These are phyloP conservation scores for Platanus orientalis DNA, from an alignment of 164 flowering plant genomes.

Conservation along the genomic window DNA sequence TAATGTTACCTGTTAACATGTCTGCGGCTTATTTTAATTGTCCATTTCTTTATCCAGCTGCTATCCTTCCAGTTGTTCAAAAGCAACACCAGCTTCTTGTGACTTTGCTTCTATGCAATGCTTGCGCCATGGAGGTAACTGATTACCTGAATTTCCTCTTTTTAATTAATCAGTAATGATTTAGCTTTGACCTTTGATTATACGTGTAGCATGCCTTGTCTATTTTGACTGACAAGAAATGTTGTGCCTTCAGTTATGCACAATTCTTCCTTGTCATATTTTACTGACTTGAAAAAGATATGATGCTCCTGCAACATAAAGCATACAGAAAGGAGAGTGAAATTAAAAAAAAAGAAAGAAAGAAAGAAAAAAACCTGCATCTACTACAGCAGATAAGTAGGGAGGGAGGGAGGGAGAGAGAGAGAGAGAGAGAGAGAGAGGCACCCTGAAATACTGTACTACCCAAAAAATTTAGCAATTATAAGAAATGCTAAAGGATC, in stretches of 20 bases:
- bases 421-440: too few relatives aligned
- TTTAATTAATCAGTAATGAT: too few relatives aligned
- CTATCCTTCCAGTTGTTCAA: slow-evolving; percentile 86
- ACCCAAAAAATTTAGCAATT: too few relatives aligned
- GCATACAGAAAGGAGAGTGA: too few relatives aligned
- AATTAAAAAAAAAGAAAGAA: too few relatives aligned
- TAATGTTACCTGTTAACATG: too few relatives aligned
- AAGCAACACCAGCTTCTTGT: slow-evolving; percentile 98
- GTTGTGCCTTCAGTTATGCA: not conserved
- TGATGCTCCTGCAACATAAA: too few relatives aligned
- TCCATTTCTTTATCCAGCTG: slow-evolving; percentile 44
- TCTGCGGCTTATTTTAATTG: not conserved
- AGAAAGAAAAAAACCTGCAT: too few relatives aligned
- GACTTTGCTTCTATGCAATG: slow-evolving; percentile 91
- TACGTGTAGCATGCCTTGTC: not conserved
- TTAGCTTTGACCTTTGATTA: not conserved
- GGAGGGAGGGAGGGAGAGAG: too few relatives aligned
- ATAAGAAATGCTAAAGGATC: too few relatives aligned
- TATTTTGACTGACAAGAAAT: not conserved
- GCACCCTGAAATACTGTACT: too few relatives aligned
- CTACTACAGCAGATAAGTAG: too few relatives aligned
- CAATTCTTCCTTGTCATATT: not conserved
- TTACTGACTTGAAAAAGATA: not conserved
- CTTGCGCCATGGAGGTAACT: slow-evolving; percentile 91
- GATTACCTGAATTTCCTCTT: slow-evolving; percentile 1